Evolutionary conservation across 345 rosid genomes (phyloP), one percentile per base, ranked within the genome.

Genomic region (Mercurialis annua): DNA sequence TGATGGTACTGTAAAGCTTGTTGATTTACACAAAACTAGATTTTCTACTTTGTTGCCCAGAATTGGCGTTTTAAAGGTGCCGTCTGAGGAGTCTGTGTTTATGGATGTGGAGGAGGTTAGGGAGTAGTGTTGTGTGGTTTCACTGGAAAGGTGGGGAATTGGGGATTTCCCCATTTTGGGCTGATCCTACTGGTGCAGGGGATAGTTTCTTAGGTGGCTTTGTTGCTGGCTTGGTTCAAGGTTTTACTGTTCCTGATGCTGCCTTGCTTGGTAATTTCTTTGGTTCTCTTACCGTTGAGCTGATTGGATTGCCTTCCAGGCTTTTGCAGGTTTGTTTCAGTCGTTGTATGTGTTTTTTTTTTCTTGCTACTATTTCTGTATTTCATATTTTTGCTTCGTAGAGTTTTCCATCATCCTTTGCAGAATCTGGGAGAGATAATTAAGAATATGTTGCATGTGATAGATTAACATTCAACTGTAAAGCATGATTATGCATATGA

Each of bases 121-220:
- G 73, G 78, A 76, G 24, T 55, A 77, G 83, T 92, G 97, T 38
- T 84, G 88, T 68, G 97, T 94, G 42, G 92, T 94, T 92, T 70
- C 76, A 51, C 51, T 79, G 81, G 82, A 84, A 76, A 66, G 89
- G 85, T 67, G 87, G 82, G 24, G 90, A 82, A 44, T 48, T 73
- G 59, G 66, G 43, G 38, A 64, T 91, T 46, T 71, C 75, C 30
- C 99, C 99, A 0, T 94, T 94, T 58, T 11, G 16, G 55, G 97
- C 93, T 0, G 99, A 92, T 83, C 99, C 99, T 5, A 95, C 99
- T 0, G 99, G 99, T 11, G 99, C 99, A 1, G 99, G 98, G 26
- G 98, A 95, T 54, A 92, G 97, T 38, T 95, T 86, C 52, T 77
- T 92, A 0, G 97, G 97, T 21, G 99, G 99, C 15, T 73, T 91